These are phyloP conservation scores for Ilex aquifolium DNA, from an alignment of 257 asterid species.

Conservation along the genomic window DNA sequence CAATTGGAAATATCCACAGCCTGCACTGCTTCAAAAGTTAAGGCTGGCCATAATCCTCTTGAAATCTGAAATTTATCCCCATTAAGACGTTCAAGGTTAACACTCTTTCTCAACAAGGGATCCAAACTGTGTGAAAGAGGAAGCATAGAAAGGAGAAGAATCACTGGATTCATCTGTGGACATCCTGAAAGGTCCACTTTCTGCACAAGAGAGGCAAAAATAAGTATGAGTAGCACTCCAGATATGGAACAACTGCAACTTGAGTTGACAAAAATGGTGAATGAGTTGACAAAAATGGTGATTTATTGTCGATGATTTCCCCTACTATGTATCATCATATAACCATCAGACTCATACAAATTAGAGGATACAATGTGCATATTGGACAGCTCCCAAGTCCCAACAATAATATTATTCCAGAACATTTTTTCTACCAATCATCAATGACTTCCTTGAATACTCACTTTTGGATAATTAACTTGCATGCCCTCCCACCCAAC, in stretches of 20 bases:
- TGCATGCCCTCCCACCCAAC: too few relatives aligned
- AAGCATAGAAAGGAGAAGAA: constrained; percentile 53
- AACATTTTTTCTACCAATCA: too few relatives aligned
- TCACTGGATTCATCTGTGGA: constrained; percentile 52
- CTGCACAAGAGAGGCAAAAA: constrained; percentile 33
- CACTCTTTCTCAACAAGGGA: constrained; percentile 28
- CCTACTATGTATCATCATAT: too few relatives aligned
- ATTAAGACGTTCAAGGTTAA: constrained; percentile 23
- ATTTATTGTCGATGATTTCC: too few relatives aligned
- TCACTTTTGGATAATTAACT: too few relatives aligned
- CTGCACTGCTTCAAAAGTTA: constrained; percentile 57
- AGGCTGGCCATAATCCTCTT: constrained; percentile 25
- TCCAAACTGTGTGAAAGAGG: constrained; percentile 35
- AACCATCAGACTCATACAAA: too few relatives aligned
- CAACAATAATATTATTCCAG: too few relatives aligned
- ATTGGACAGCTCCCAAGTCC: too few relatives aligned
- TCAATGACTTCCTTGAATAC: too few relatives aligned
- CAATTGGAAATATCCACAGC: constrained; percentile 83
- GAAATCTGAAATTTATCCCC: constrained; percentile 21
- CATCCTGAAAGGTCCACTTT: constrained; percentile 72
- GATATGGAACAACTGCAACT: too few relatives aligned
- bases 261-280: not conserved
- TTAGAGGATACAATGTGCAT: too few relatives aligned
- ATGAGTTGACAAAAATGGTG: not conserved
- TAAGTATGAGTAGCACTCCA: too few relatives aligned